Conservation (phyloP, 2,329 filamentous ascomycete species). For the Aspergillus piperis region DNA sequence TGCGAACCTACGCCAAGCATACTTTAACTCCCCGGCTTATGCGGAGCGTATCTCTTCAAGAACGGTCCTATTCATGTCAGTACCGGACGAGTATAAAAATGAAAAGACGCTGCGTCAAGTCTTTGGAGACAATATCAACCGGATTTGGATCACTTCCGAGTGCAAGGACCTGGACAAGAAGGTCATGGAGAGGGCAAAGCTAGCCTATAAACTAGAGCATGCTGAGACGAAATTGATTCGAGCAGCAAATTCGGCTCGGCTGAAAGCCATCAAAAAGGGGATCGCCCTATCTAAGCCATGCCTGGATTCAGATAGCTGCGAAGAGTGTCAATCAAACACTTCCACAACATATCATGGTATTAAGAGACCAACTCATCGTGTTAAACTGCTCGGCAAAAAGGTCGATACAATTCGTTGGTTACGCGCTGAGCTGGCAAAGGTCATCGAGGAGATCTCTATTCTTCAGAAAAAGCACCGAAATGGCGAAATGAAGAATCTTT, state of each 20-base stretch:
- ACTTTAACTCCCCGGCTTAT: constrained; percentile 81
- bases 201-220: constrained; percentile 75
- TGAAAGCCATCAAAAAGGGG: constrained; percentile 56
- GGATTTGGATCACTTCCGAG: constrained; percentile 80
- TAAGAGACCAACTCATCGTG: constrained; percentile 72
- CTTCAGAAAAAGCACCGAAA: constrained; percentile 66
- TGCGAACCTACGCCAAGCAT: constrained; percentile 87
- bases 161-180: constrained; percentile 74
- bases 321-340: constrained; percentile 32
- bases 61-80: constrained; percentile 84
- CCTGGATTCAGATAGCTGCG: constrained; percentile 21
- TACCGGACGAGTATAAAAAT: constrained; percentile 75
- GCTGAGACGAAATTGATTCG: constrained; percentile 87
- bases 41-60: constrained; percentile 82
- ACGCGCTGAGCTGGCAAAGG: constrained; percentile 69
- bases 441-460: constrained; percentile 68
- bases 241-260: constrained; percentile 68
- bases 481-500: constrained; percentile 65
- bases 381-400: constrained; percentile 73
- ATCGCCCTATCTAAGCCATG: constrained; percentile 12
- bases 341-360: constrained; percentile 33
- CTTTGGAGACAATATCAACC: constrained; percentile 77
- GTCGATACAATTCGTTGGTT: constrained; percentile 91
- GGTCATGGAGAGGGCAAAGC: constrained; percentile 76
- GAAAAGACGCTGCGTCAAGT: constrained; percentile 72